Percentiles rank a stretch among this genome's conserved stretches.
Evolutionary conservation across 768 basidiomycete genomes (phyloP).

Genomic region (Lentinula lateritia): DNA sequence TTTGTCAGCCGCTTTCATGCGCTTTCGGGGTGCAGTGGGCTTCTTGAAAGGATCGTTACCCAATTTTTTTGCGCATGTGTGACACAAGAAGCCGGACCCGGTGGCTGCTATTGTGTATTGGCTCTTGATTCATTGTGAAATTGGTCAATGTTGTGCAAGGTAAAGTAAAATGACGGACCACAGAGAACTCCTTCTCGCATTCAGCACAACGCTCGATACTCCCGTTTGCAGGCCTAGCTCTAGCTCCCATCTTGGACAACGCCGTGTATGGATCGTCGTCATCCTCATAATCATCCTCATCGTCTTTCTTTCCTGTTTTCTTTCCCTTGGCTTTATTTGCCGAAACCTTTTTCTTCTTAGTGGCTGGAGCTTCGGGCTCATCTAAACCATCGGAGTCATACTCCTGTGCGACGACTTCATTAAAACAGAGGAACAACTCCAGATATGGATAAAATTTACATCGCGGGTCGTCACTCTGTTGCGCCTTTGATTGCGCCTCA

Average conservation of each 20-base stretch:
- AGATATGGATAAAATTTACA: not conserved
- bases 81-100: conserved; percentile 78
- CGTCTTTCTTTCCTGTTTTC: conserved; percentile 39
- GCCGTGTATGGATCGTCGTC: conserved; percentile 59
- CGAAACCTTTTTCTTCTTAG: conserved; percentile 51
- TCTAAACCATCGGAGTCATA: conserved; percentile 79
- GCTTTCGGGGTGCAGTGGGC: conserved; percentile 51
- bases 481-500: not conserved
- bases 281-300: conserved; percentile 45
- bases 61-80: conserved; percentile 71
- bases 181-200: conserved; percentile 82
- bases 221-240: conserved; percentile 63
- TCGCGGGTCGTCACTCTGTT: not conserved
- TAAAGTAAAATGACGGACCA: conserved; percentile 46
- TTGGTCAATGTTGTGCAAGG: not conserved
- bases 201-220: conserved; percentile 76
- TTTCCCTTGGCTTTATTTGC: conserved; percentile 36
- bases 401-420: conserved; percentile 23
- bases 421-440: conserved; percentile 2
- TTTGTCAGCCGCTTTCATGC: conserved; percentile 59
- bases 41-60: conserved; percentile 88
- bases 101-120: conserved; percentile 78
- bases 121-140: conserved; percentile 43
- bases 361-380: conserved; percentile 39
- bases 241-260: conserved; percentile 46